Base-by-base conservation (phyloP, 345 rosid genomes). In the Eucalyptus cloeziana region DNA sequence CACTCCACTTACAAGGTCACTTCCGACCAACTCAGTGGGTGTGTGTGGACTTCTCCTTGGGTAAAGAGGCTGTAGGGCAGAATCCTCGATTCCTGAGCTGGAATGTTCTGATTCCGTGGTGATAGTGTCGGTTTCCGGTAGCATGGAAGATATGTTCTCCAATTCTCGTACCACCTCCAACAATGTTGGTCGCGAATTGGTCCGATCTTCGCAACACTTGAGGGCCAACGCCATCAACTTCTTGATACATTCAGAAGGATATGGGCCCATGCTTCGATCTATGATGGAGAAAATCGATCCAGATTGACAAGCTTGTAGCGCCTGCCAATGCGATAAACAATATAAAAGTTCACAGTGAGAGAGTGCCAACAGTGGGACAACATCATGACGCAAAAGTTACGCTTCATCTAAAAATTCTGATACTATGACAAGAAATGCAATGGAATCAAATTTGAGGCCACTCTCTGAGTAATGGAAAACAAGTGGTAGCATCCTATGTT, bases 131-230 rank as follows among this genome's bases (percentile, higher is more conserved):
- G 96, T 90, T 87, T 94, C 95, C 6, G 98, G 96, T 93, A 93
- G 91, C 93, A 93, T 89, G 56, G 69, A 80, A 94, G 97, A 94
- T 89, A 98, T 94, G 45, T 87, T 92, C 87, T 97, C 99, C 7
- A 98, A 94, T 92, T 96, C 98, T 87, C 99, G 93, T 52, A 96
- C 98, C 88, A 98, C 98, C 86, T 97, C 98, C 7, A 93, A 93
- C 98, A 97, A 97, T 45, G 99, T 94, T 86, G 99, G 99, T 89
- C 99, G 94, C 43, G 90, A 88, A 86, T 95, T 94, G 2, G 96
- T 94, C 91, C 94, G 96, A 2, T 94, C 97, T 89, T 93, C 91
- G 90, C 98, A 94, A 88, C 99, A 95, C 90, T 93, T 93, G 86
- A 98, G 90, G 14, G 98, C 99, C 90, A 96, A 91, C 25, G 89